These are phyloP conservation scores for Penicillium sclerotigenum DNA, from an alignment of 2,329 filamentous ascomycete genomes.

Conservation along the genomic window DNA sequence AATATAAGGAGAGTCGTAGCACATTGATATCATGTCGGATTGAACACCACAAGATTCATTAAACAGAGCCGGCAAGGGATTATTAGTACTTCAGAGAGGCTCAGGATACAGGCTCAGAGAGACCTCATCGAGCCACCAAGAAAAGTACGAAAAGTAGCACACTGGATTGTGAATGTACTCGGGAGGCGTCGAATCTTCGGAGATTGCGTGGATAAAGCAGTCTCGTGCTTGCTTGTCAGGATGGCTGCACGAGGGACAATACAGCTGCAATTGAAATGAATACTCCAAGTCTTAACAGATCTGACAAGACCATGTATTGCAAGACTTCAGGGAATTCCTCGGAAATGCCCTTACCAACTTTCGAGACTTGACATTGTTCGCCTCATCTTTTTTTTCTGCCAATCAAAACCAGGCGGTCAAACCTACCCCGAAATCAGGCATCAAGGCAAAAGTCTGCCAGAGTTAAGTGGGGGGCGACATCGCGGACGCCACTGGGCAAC, in stretches of 20 bases:
- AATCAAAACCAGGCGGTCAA: constrained; percentile 7
- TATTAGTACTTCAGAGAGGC: background rate
- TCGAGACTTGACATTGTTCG: background rate
- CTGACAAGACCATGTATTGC: background rate
- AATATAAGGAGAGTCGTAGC: background rate
- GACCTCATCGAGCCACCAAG: background rate
- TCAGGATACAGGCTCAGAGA: background rate
- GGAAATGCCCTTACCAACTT: background rate
- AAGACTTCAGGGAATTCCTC: background rate
- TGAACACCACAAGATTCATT: background rate
- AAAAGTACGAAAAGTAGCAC: background rate
- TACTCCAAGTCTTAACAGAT: background rate
- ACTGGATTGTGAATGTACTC: background rate
- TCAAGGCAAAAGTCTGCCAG: background rate
- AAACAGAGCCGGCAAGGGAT: background rate
- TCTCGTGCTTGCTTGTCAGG: background rate
- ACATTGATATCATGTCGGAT: constrained; percentile 20
- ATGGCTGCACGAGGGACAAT: background rate
- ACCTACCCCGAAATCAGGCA: background rate
- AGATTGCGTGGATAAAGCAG: background rate
- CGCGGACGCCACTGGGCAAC: constrained; percentile 9
- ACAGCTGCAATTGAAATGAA: background rate
- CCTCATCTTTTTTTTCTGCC: constrained; percentile 5
- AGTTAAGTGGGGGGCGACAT: constrained; percentile 8
- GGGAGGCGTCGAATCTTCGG: background rate